Evolutionary conservation across 352 stramenopile genomes (phyloP), one percentile per base, ranked within the genome.

Genomic region (Globisporangium abappressorium): DNA sequence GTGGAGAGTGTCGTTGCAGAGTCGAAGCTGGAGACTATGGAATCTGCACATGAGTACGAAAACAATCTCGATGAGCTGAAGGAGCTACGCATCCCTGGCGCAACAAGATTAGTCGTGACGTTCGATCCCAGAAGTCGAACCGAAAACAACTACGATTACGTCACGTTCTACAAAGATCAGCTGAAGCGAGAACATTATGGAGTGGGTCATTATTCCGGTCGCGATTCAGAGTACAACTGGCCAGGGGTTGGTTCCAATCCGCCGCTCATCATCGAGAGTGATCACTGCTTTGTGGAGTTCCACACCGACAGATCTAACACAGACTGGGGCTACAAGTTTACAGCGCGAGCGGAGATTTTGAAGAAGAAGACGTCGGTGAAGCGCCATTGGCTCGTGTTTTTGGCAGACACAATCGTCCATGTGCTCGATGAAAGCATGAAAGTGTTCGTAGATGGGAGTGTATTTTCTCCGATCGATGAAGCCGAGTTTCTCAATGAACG

Each of bases 111-210:
- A 28, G 77, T 82, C 30, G 87, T 97, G 28, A 85, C 78, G 6
- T 97, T 97, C 61, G 91, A 97, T 56, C 53, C 86, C 22, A 75
- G 71, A 49, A 93, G 73, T 6, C 77, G 85, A 60, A 97, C 89
- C 5, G 92, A 98, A 69, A 77, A 78, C 33, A 93, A 91, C 62
- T 97, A 96, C 66, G 92, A 98, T 65, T 97, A 94, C 64, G 69
- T 97, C 28, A 94, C 83, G 18, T 97, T 98, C 64, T 94, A 81
- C 66, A 93, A 92, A 55, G 79, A 94, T 58, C 75, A 76, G 43
- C 69, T 66, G 5, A 78, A 86, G 70, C 72, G 70, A 20, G 74
- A 82, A 26, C 86, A 74, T 61, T 93, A 93, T 55, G 89, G 89
- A 7, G 80, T 76, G 15, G 74, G 84, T 14, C 87, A 80, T 61